Percentiles rank a stretch among this genome's conserved stretches.
Conservation (phyloP, 2,329 filamentous ascomycete species). For the Grosmannia penicillata region DNA sequence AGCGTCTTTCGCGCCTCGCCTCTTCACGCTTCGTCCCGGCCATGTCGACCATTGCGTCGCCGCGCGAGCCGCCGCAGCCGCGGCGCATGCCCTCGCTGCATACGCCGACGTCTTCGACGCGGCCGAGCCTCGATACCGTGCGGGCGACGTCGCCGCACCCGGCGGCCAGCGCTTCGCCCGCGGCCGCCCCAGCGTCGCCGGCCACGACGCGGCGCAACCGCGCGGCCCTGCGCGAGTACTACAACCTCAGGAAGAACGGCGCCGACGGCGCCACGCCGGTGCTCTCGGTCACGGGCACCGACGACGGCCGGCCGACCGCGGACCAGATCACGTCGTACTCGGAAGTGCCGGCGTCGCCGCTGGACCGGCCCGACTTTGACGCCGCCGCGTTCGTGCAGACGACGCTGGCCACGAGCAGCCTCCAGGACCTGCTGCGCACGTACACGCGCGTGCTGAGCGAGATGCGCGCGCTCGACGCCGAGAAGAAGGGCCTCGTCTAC, state of each 20-base stretch:
- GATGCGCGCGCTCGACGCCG: constrained; percentile 79
- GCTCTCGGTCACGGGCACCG: constrained; percentile 26
- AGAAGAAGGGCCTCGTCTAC: constrained; percentile 93
- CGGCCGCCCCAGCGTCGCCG: constrained; percentile 15
- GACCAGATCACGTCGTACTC: constrained; percentile 17
- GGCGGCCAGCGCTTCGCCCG: constrained; percentile 12
- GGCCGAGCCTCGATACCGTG: constrained; percentile 54
- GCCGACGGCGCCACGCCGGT: constrained; percentile 21
- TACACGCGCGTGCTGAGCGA: constrained; percentile 64
- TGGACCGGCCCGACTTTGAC: constrained; percentile 62
- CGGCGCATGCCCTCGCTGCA: constrained; percentile 34
- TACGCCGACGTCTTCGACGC: constrained; percentile 60
- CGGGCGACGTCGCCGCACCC: constrained; percentile 20
- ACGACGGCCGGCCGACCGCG: constrained; percentile 13
- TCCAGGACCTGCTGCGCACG: constrained; percentile 54
- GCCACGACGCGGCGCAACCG: constrained; percentile 47
- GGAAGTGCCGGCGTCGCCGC: constrained; percentile 50
- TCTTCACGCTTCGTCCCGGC: too few relatives aligned
- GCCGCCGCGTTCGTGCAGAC: constrained; percentile 51
- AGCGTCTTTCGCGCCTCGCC: too few relatives aligned
- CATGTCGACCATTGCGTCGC: constrained; percentile 53
- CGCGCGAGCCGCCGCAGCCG: constrained; percentile 43
- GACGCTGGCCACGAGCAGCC: constrained; percentile 44
- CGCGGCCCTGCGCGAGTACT: constrained; percentile 83
- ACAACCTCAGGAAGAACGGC: constrained; percentile 53